phyloP scores from a whole-genome alignment of 2,329 filamentous ascomycete genomes.

The Epicoccum nigrum region DNA sequence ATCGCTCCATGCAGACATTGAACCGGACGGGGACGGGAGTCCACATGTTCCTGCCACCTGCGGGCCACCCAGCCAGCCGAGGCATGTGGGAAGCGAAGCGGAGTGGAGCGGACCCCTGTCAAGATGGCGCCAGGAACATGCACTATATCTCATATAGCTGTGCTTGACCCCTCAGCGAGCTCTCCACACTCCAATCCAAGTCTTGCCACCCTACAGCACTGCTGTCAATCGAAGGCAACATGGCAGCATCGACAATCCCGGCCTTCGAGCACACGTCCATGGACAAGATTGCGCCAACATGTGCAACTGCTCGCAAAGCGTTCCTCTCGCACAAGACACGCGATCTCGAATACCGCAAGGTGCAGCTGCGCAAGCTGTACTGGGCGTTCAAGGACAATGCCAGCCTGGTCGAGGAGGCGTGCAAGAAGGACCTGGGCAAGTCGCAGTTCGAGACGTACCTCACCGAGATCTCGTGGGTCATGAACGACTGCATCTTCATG shows the following conservation, averaged over 20 bases:
- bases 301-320: conserved; percentile 65
- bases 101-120: conserved; percentile 2
- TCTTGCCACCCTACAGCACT: not conserved
- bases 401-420: conserved; percentile 73
- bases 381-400: conserved; percentile 87
- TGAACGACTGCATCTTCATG: conserved; percentile 81
- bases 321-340: conserved; percentile 83
- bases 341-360: conserved; percentile 77
- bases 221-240: conserved; percentile 1
- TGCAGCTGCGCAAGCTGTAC: conserved; percentile 91
- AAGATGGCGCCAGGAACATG: conserved; percentile 2
- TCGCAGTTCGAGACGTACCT: conserved; percentile 74
- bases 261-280: conserved; percentile 46
- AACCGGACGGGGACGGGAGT: not conserved
- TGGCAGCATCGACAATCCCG: conserved; percentile 30
- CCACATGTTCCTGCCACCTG: conserved; percentile 8
- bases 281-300: conserved; percentile 41
- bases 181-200: not conserved
- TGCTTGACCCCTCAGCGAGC: conserved; percentile 7
- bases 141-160: conserved; percentile 8
- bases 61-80: conserved; percentile 10
- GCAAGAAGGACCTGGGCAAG: conserved; percentile 80
- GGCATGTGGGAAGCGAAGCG: conserved; percentile 8
- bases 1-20: not conserved
- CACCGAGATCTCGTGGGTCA: conserved; percentile 76